Percentiles rank a stretch among this genome's conserved stretches.
These are phyloP conservation scores for Trametes hirsuta DNA, from an alignment of 1,284 basidiomycete genomes.

Conservation along the genomic window DNA sequence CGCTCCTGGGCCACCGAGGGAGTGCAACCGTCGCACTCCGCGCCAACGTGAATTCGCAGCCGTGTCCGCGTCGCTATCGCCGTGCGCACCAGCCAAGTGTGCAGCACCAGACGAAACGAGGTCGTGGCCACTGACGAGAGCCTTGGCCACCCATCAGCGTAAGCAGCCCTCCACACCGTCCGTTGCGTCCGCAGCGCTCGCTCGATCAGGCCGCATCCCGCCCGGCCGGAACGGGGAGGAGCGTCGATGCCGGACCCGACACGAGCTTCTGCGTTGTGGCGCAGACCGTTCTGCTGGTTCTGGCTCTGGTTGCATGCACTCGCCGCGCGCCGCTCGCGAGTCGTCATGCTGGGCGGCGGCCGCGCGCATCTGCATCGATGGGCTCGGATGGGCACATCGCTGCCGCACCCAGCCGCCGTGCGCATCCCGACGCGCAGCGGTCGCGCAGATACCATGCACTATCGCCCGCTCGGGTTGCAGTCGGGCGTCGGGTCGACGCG, in stretches of 20 bases:
- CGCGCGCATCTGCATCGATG: neutral
- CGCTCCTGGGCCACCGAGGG: neutral
- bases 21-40: neutral
- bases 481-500: no score
- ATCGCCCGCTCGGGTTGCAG: neutral
- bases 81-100: neutral
- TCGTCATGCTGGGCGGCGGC: neutral
- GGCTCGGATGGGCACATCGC: neutral
- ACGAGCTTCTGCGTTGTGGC: conserved; percentile 7
- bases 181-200: neutral
- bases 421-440: neutral
- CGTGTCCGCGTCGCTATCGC: neutral
- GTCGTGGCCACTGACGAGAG: no score
- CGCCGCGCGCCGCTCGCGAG: neutral
- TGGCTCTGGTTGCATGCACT: neutral
- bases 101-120: neutral
- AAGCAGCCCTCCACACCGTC: neutral
- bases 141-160: no score
- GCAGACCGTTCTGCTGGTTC: neutral
- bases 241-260: neutral
- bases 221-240: neutral
- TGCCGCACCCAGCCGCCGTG: neutral
- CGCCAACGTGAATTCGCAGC: neutral
- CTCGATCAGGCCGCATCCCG: conserved; percentile 3
- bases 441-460: neutral